phyloP scores from a whole-genome alignment of 2,329 filamentous ascomycete genomes.

The Laburnicola sp. region DNA sequence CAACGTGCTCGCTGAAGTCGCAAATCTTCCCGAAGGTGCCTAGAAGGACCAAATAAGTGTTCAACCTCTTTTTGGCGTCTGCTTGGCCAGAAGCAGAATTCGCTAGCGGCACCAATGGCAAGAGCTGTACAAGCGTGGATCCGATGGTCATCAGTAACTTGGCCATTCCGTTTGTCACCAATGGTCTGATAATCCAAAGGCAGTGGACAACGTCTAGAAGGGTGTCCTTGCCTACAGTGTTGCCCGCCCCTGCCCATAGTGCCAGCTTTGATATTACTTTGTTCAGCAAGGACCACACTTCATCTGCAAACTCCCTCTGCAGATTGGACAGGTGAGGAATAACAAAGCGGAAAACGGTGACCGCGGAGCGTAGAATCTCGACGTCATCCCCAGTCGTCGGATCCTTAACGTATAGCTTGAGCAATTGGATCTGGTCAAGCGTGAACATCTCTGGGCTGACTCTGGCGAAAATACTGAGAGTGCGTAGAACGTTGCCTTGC shows the following conservation, averaged over 20 bases:
- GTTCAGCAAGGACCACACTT: slow-evolving; percentile 75
- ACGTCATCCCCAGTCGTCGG: slow-evolving; percentile 76
- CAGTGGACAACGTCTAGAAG: slow-evolving; percentile 90
- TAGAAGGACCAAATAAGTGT: slow-evolving; percentile 75
- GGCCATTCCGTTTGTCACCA: slow-evolving; percentile 69
- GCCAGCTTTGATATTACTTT: slow-evolving; percentile 70
- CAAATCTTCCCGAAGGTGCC: slow-evolving; percentile 91
- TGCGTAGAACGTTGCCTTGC: slow-evolving; percentile 67
- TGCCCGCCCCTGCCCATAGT: slow-evolving; percentile 22
- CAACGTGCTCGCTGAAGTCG: slow-evolving; percentile 72
- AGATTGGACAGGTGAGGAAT: slow-evolving; percentile 78
- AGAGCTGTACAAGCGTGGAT: slow-evolving; percentile 64
- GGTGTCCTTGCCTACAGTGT: slow-evolving; percentile 58
- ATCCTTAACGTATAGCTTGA: slow-evolving; percentile 85
- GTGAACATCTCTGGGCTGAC: slow-evolving; percentile 85
- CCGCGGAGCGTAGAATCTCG: slow-evolving; percentile 78
- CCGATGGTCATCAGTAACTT: slow-evolving; percentile 70
- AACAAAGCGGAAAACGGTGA: slow-evolving; percentile 86
- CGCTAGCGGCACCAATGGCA: slow-evolving; percentile 39
- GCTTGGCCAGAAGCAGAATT: slow-evolving; percentile 42
- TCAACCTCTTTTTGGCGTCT: slow-evolving; percentile 53
- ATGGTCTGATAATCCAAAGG: slow-evolving; percentile 81
- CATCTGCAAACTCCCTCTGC: slow-evolving; percentile 73
- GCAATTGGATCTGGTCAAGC: slow-evolving; percentile 79
- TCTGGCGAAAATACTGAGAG: slow-evolving; percentile 89